Evolutionary conservation across 192 early-diverging fungal genomes (phyloP), one percentile per base, ranked within the genome.

Genomic region (Backusella circina): DNA sequence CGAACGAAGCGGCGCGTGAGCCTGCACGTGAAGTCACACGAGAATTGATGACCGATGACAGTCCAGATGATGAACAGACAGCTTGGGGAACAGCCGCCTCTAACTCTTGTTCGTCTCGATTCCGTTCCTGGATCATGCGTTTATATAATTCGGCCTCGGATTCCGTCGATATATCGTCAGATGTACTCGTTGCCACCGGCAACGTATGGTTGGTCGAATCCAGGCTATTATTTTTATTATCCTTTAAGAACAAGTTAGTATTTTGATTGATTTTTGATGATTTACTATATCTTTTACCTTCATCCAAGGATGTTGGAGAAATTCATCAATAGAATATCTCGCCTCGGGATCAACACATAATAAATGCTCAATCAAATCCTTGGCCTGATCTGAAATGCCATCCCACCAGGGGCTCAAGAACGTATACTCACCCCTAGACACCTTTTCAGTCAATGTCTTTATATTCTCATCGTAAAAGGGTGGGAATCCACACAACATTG

Each of bases 361-460:
- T 50, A 91, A 83, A 68, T 90, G 85, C 9, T 85, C 78, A 39
- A 95, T 85, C 50, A 95, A 81, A 78, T 95, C 90, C 83, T 93
- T 93, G 74, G 91, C 91, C 73, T 85, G 84, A 65, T 76, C 77
- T 30, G 91, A 91, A 44, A 99, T 93, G 35, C 88, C 84, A 80
- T 95, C 93, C 97, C 97, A 99, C 94, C 95, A 95, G 44, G 94
- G 94, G 66, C 89, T 90, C 47, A 95, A 85, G 71, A 96, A 98
- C 67, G 89, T 86, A 80, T 91, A 98, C 77, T 94, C 88, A 23
- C 96, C 95, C 76, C 88, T 86, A 1, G 92, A 91, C 3, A 98
- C 94, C 80, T 96, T 96, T 82, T 92, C 89, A 4, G 93, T 93
- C 75, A 96, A 80, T 80, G 86, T 84, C 68, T 88, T 84, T 72